phyloP scores from a whole-genome alignment of 139 green algal species.

The Tetradesmus lagerheimii region DNA sequence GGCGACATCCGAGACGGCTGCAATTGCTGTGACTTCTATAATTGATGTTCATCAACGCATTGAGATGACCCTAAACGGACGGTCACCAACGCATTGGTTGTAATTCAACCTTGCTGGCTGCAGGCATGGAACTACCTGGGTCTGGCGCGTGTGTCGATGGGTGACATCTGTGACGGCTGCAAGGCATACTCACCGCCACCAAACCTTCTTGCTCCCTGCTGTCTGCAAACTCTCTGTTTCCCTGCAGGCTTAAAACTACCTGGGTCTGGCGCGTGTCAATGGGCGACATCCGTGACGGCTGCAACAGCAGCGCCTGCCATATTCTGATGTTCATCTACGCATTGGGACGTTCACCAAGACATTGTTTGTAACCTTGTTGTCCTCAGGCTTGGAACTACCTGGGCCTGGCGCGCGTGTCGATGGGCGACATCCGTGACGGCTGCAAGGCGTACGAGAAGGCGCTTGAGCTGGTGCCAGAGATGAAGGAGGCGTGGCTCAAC shows the following conservation, averaged over 20 bases:
- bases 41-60: no score
- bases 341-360: not conserved
- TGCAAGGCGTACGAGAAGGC: conserved; percentile 74
- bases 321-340: no score
- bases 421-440: conserved; percentile 82
- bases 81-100: not conserved
- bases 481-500: conserved; percentile 84
- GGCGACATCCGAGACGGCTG: conserved; percentile 34
- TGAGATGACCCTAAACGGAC: not conserved
- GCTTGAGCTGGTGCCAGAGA: conserved; percentile 65
- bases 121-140: conserved; percentile 79
- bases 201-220: no score
- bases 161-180: conserved; percentile 80
- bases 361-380: not conserved
- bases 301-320: no score
- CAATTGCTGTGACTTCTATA: no score
- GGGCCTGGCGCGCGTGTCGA: conserved; percentile 67
- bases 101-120: not conserved
- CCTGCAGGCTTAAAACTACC: conserved; percentile 69
- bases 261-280: conserved; percentile 72
- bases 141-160: conserved; percentile 69
- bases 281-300: conserved; percentile 42
- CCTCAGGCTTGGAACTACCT: no score
- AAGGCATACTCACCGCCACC: no score
- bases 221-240: no score